Conservation (phyloP, 2,329 filamentous ascomycete genomes). For the Trichoderma oligosporum region DNA sequence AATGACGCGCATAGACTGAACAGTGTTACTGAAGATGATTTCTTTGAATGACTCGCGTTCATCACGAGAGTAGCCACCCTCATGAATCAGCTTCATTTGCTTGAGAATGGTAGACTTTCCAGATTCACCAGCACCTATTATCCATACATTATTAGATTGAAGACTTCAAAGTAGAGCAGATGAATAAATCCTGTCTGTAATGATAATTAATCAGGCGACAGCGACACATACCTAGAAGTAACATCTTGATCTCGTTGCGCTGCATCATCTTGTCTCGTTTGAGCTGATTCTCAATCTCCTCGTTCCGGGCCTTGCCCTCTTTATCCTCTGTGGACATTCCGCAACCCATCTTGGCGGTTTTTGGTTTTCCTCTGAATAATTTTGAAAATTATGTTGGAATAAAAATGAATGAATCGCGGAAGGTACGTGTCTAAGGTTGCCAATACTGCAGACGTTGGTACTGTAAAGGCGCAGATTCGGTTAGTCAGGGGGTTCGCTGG, state of each 20-base stretch:
- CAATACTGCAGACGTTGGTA: slow-evolving; percentile 7
- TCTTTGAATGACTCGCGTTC: slow-evolving; percentile 68
- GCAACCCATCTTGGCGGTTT: slow-evolving; percentile 83
- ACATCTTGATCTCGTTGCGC: slow-evolving; percentile 99
- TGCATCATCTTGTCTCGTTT: slow-evolving; percentile 99
- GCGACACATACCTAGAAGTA: slow-evolving; percentile 73
- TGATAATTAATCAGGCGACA: not conserved
- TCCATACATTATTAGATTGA: slow-evolving; percentile 2
- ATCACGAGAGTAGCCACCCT: slow-evolving; percentile 96
- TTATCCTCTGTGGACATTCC: slow-evolving; percentile 99
- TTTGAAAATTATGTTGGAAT: slow-evolving; percentile 2
- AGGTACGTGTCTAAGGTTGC: slow-evolving; percentile 12
- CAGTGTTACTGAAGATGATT: slow-evolving; percentile 67
- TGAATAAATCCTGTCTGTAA: not conserved
- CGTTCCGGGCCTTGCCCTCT: slow-evolving; percentile 99
- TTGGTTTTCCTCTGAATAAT: slow-evolving; percentile 22
- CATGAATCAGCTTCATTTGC: slow-evolving; percentile 99
- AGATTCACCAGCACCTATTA: slow-evolving; percentile 84
- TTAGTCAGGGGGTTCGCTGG: slow-evolving; percentile 14
- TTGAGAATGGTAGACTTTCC: slow-evolving; percentile 96
- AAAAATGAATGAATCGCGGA: slow-evolving; percentile 6
- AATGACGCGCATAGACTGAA: slow-evolving; percentile 67
- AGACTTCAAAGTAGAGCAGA: not conserved
- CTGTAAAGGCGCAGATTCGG: not conserved
- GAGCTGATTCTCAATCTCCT: slow-evolving; percentile 99